Evolutionary conservation across 306 rosid genomes (phyloP).

Genomic region (Potentilla sterilis): DNA sequence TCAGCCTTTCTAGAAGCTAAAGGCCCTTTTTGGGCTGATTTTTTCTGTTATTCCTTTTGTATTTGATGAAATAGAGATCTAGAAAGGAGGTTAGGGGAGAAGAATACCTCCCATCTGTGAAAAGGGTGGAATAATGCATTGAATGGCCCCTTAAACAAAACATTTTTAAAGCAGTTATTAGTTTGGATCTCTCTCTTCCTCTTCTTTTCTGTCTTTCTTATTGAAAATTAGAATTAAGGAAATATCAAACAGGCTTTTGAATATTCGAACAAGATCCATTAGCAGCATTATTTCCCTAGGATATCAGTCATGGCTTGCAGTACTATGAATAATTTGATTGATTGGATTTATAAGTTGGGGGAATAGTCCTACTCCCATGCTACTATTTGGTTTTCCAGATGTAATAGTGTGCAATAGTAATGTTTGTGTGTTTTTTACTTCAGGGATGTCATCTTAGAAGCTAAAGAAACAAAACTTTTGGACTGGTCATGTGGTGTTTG

Average conservation of each 20-base stretch:
- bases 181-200: background rate
- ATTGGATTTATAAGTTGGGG: background rate
- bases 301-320: background rate
- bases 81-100: background rate
- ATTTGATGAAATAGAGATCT: background rate
- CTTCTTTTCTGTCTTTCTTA: background rate
- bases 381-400: conserved; percentile 17
- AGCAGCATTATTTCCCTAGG: background rate
- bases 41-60: background rate
- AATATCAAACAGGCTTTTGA: background rate
- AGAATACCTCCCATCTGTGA: background rate
- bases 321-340: background rate
- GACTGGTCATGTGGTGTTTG: conserved; percentile 65
- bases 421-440: conserved; percentile 28
- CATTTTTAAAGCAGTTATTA: background rate
- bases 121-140: background rate
- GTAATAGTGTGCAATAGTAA: conserved; percentile 20
- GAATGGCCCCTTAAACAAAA: background rate
- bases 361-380: conserved; percentile 13
- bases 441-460: conserved; percentile 81
- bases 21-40: background rate
- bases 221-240: background rate
- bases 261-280: background rate
- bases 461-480: conserved; percentile 42
- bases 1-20: background rate